A percentile compares a stretch with the other conserved stretches of the same genome.
Evolutionary conservation across 805 yeast species (phyloP).

Genomic region (Saccharomycopsis fodiens): DNA sequence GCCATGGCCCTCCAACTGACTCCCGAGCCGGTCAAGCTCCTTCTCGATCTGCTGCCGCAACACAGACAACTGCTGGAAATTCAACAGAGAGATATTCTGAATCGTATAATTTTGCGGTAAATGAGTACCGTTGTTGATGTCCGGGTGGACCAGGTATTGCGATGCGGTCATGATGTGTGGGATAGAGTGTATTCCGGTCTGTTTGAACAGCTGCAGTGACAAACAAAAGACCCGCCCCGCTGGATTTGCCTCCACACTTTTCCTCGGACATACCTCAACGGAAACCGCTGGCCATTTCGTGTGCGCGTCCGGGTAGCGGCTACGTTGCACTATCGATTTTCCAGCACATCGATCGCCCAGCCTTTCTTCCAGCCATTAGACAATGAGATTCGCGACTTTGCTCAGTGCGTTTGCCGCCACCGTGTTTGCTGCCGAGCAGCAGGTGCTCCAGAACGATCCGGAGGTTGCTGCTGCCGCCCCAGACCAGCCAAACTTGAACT

Average conservation of each 20-base stretch:
- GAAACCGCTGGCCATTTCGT: too few species aligned
- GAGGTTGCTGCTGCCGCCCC: constrained; percentile 2
- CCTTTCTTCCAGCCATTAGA: too few species aligned
- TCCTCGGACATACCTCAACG: too few species aligned
- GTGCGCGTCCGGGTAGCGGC: too few species aligned
- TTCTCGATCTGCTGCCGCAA: constrained; percentile 35
- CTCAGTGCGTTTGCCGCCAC: constrained; percentile 6
- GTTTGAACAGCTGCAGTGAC: too few species aligned
- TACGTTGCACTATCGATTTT: too few species aligned
- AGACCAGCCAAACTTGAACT: constrained; percentile 6
- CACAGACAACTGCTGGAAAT: constrained; percentile 24
- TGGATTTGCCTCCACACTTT: too few species aligned
- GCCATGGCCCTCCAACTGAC: constrained; percentile 36
- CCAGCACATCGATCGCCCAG: too few species aligned
- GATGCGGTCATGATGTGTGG: too few species aligned
- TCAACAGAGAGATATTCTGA: constrained; percentile 3
- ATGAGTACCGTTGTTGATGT: background rate
- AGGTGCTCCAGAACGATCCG: constrained; percentile 4
- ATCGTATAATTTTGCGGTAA: constrained; percentile 4
- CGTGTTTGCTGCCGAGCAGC: constrained; percentile 9
- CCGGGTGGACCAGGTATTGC: background rate
- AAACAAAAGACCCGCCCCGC: too few species aligned
- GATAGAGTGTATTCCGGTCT: too few species aligned
- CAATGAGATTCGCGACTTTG: constrained; percentile 1
- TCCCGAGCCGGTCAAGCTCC: constrained; percentile 35